phyloP scores from a whole-genome alignment of 2,329 filamentous ascomycete genomes.

The Arthrocladium fulminans region DNA sequence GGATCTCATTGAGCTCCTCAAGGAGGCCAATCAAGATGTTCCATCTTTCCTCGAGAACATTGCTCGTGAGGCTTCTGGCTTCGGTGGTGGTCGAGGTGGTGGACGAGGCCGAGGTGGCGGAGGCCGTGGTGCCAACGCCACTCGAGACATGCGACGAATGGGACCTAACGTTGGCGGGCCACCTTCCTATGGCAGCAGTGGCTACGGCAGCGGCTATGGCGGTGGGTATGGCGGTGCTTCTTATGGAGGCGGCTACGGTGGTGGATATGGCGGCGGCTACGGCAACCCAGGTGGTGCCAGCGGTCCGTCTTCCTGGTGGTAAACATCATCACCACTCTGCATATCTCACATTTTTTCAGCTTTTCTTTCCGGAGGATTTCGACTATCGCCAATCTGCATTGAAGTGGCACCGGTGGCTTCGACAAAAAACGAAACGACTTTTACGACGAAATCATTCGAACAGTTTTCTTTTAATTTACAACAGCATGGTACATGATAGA shows the following conservation, averaged over 20 bases:
- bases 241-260: slow-evolving; percentile 20
- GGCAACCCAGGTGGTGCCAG: slow-evolving; percentile 42
- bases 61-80: slow-evolving; percentile 81
- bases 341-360: slow-evolving; percentile 24
- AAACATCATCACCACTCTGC: slow-evolving; percentile 35
- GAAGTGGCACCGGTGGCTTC: slow-evolving; percentile 33
- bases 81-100: slow-evolving; percentile 59
- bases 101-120: slow-evolving; percentile 60
- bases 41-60: slow-evolving; percentile 93
- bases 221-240: slow-evolving; percentile 20
- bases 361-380: slow-evolving; percentile 25
- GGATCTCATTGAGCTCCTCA: slow-evolving; percentile 92
- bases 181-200: slow-evolving; percentile 28
- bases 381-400: slow-evolving; percentile 23
- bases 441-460: slow-evolving; percentile 13
- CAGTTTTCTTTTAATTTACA: slow-evolving; percentile 26
- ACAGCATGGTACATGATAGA: slow-evolving; percentile 43
- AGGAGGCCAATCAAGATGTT: slow-evolving; percentile 97
- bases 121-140: slow-evolving; percentile 55
- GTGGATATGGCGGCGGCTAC: slow-evolving; percentile 32
- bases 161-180: slow-evolving; percentile 31
- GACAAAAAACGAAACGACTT: slow-evolving; percentile 17
- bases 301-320: slow-evolving; percentile 46
- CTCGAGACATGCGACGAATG: slow-evolving; percentile 83
- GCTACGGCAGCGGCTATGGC: slow-evolving; percentile 25